These are phyloP conservation scores for Zea luxurians DNA, from an alignment of 176 grass and related monocot genomes.

Conservation along the genomic window DNA sequence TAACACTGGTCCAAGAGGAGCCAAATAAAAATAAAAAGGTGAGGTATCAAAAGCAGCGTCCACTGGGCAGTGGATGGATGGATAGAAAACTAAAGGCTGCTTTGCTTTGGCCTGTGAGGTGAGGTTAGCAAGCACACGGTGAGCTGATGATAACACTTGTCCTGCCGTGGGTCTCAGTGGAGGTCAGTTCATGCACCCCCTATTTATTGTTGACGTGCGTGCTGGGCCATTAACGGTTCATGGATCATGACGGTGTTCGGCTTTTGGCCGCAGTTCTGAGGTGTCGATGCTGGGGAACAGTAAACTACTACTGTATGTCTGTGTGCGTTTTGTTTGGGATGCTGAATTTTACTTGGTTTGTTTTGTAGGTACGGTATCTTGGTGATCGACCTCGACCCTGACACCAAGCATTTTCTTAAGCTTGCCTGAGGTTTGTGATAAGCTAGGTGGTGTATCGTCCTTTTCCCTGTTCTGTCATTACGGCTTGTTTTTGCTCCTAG, in stretches of 20 bases:
- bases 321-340: slow-evolving; percentile 3
- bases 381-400: too few species aligned
- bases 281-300: slow-evolving; percentile 7
- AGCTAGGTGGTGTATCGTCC: too few species aligned
- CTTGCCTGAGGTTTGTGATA: too few species aligned
- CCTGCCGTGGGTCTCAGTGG: slow-evolving; percentile 33
- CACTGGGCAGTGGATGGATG: slow-evolving; percentile 14
- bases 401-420: too few species aligned
- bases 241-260: not conserved
- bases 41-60: slow-evolving; percentile 28
- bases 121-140: slow-evolving; percentile 11
- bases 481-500: too few species aligned
- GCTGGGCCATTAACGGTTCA: slow-evolving; percentile 3
- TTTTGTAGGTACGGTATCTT: too few species aligned
- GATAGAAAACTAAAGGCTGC: slow-evolving; percentile 36
- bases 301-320: not conserved
- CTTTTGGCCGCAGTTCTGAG: slow-evolving; percentile 38
- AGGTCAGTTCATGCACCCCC: slow-evolving; percentile 20
- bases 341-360: not conserved
- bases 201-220: slow-evolving; percentile 13
- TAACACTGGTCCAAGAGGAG: not conserved
- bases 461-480: too few species aligned
- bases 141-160: slow-evolving; percentile 45
- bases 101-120: slow-evolving; percentile 22
- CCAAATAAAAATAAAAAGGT: not conserved